A percentile compares a stretch with the other conserved stretches of the same genome.
These are phyloP conservation scores for Stellera chamaejasme DNA, from an alignment of 345 rosid species.

Conservation along the genomic window DNA sequence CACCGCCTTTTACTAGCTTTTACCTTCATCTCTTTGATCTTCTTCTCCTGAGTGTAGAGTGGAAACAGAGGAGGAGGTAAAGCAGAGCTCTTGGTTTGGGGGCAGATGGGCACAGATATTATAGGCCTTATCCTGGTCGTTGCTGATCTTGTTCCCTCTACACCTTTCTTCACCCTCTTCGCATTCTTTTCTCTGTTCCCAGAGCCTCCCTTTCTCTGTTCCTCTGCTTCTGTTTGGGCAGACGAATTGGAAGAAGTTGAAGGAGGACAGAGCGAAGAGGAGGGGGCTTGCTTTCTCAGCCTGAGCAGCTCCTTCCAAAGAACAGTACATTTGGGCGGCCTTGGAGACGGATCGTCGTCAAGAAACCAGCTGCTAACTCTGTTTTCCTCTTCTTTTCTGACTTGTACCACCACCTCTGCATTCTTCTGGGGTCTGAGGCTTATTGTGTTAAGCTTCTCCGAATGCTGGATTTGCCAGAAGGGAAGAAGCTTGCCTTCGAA, in stretches of 20 bases:
- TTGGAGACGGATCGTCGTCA: constrained; percentile 94
- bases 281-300: constrained; percentile 68
- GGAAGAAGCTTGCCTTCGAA: constrained; percentile 86
- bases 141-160: constrained; percentile 64
- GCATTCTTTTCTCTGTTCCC: constrained; percentile 32
- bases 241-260: constrained; percentile 50
- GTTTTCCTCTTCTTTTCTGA: constrained; percentile 27
- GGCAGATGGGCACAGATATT: constrained; percentile 61
- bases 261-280: constrained; percentile 37
- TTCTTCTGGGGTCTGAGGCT: constrained; percentile 30
- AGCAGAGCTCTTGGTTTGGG: constrained; percentile 33
- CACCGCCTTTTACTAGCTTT: neutral
- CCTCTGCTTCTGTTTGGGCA: constrained; percentile 18
- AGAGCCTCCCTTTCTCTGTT: constrained; percentile 21
- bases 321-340: constrained; percentile 95
- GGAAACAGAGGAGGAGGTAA: constrained; percentile 52
- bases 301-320: constrained; percentile 88
- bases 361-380: constrained; percentile 58
- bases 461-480: constrained; percentile 73
- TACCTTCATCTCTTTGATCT: constrained; percentile 36
- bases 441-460: constrained; percentile 58
- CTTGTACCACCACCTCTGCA: constrained; percentile 23
- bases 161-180: constrained; percentile 55
- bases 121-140: constrained; percentile 58
- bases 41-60: constrained; percentile 44